Percentiles rank a stretch among this genome's conserved stretches.
These are phyloP conservation scores for Colletotrichum australisinense DNA, from an alignment of 2,329 filamentous ascomycete genomes.

Conservation along the genomic window DNA sequence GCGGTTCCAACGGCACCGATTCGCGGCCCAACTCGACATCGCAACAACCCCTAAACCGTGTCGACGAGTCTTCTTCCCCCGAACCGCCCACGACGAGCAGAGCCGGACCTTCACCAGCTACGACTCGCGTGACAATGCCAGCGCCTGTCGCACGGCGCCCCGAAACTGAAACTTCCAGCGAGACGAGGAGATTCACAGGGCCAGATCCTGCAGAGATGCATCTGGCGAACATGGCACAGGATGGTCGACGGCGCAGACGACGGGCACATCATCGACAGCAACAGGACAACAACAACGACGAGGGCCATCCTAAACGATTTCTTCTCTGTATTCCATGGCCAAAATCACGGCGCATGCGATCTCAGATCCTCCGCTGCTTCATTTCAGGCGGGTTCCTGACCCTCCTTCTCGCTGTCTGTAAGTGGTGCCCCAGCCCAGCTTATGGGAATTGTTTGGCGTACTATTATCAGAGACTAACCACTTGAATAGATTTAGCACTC, in stretches of 20 bases:
- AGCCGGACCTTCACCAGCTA: background rate
- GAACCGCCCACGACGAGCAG: slow-evolving; percentile 29
- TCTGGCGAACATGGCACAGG: slow-evolving; percentile 56
- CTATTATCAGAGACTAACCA: background rate
- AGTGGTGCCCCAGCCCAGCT: slow-evolving; percentile 46
- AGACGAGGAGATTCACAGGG: slow-evolving; percentile 45
- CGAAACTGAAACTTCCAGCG: slow-evolving; percentile 9
- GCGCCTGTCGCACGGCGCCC: slow-evolving; percentile 18
- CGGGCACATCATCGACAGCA: slow-evolving; percentile 35
- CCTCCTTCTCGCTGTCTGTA: slow-evolving; percentile 73
- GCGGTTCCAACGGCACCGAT: slow-evolving; percentile 44
- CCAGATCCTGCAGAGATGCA: slow-evolving; percentile 62
- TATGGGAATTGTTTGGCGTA: background rate
- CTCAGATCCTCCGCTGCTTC: slow-evolving; percentile 69
- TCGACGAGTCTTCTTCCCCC: slow-evolving; percentile 4
- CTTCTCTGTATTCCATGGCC: slow-evolving; percentile 67
- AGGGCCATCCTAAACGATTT: slow-evolving; percentile 53
- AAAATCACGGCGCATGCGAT: slow-evolving; percentile 63
- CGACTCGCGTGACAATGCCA: slow-evolving; percentile 11
- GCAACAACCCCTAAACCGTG: slow-evolving; percentile 38
- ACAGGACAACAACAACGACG: slow-evolving; percentile 31
- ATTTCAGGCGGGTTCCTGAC: slow-evolving; percentile 74
- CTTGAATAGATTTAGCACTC: slow-evolving; percentile 75
- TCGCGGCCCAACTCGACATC: slow-evolving; percentile 11
- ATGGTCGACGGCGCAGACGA: slow-evolving; percentile 49